Base-by-base conservation (phyloP, 2,329 filamentous ascomycete genomes). In the Trichoderma atrobrunneum region DNA sequence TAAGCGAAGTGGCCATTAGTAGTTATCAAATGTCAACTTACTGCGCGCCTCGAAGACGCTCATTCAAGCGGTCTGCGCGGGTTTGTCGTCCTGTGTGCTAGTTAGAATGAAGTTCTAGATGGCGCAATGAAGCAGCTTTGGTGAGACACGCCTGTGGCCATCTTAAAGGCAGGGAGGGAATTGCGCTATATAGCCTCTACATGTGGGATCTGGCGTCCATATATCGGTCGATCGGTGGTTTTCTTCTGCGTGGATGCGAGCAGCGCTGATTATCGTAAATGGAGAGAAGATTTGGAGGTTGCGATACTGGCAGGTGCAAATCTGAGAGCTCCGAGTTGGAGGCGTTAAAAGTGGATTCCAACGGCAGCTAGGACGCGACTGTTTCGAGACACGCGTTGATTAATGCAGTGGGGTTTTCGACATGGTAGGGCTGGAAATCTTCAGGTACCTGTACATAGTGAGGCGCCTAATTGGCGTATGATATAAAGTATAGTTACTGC, bases 31-130 rank as follows among this genome's bases (percentile, higher is more conserved):
- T 14, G n/a, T 21, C 34, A 14, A 79, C 87, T 75, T 84, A 90
- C 89, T 88, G 87, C 56, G 89, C 89, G 73, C 89, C 89, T 74
- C 89, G 88, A 78, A 91, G 87, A 78, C 89, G 89, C 81, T 90
- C 86, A 74, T 89, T 88, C 82, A 91, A 85, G 77, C 88, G 88
- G 78, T 90, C 88, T 76, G 88, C 87, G 75, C 89, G 88, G 77
- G 84, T 86, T 88, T 81, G 79, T 68, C 79, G 79, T 74, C 79
- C 81, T 80, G 30, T 32, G 14, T 36, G 48, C 16, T 1, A 12
- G 39, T 70, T 70, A 70, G 67, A 61, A 61, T 36, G 39, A 26
- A 21, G 14, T 14, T 18, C 39, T 0, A 54, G 39, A 54, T 54
- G 10, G 57, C 36, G 56, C 66, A 69, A 69, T 7, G 64, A 24